Conservation (phyloP, 164 flowering plant genomes). For the Kalanchoe fedtschenkoi region DNA sequence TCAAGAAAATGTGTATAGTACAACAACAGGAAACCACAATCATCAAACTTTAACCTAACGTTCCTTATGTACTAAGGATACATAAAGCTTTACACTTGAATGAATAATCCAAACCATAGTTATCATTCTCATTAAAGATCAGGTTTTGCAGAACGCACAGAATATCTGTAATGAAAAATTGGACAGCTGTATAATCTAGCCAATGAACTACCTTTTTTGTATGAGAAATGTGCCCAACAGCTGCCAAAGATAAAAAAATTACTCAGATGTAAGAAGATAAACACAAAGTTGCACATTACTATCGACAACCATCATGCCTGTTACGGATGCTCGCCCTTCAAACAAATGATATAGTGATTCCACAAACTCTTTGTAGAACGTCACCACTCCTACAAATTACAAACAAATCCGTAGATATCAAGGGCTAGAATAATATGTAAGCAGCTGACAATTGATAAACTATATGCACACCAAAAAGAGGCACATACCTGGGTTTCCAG, state of each 20-base stretch:
- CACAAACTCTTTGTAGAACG: constrained; percentile 58
- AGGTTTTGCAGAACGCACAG: neutral
- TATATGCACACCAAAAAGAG: constrained; percentile 1
- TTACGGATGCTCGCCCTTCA: constrained; percentile 54
- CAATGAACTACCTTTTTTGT: constrained; percentile 44
- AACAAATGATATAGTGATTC: constrained; percentile 51
- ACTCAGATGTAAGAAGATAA: neutral
- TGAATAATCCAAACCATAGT: too few relatives aligned
- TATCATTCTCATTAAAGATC: too few relatives aligned
- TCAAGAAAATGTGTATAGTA: too few relatives aligned
- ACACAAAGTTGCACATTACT: neutral
- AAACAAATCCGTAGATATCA: constrained; percentile 2
- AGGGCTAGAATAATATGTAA: neutral
- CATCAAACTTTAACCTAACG: too few relatives aligned
- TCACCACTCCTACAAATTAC: constrained; percentile 31
- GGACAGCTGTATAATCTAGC: neutral
- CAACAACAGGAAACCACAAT: too few relatives aligned
- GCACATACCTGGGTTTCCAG: constrained; percentile 78
- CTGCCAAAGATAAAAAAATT: constrained; percentile 24
- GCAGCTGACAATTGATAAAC: too few relatives aligned
- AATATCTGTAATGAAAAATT: neutral
- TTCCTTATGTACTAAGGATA: too few relatives aligned
- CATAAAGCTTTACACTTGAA: too few relatives aligned
- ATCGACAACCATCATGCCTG: constrained; percentile 37
- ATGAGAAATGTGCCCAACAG: constrained; percentile 60